These are phyloP conservation scores for Diutina scorzettiae DNA, from an alignment of 1,139 yeast genomes.

Conservation along the genomic window DNA sequence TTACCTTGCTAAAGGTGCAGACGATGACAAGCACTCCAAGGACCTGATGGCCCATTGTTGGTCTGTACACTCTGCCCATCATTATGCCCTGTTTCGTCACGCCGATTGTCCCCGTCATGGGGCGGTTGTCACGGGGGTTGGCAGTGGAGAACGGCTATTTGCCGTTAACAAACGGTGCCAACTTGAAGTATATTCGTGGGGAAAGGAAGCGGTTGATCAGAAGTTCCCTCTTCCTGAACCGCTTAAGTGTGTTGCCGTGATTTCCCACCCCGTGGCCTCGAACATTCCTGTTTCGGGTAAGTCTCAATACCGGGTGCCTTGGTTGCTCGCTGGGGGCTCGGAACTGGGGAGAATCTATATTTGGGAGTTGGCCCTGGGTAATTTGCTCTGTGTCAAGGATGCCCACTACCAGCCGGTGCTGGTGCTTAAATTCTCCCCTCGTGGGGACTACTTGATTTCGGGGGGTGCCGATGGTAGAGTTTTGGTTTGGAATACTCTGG, in stretches of 20 bases:
- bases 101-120: constrained; percentile 40
- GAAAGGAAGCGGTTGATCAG: constrained; percentile 76
- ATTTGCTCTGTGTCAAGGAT: constrained; percentile 58
- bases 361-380: constrained; percentile 83
- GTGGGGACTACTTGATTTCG: constrained; percentile 60
- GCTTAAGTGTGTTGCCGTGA: constrained; percentile 43
- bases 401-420: constrained; percentile 78
- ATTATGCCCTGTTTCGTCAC: constrained; percentile 40
- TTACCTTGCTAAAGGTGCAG: constrained; percentile 40
- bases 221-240: constrained; percentile 79
- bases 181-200: constrained; percentile 60
- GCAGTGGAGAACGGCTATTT: constrained; percentile 36
- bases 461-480: constrained; percentile 80
- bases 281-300: constrained; percentile 7
- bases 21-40: constrained; percentile 33
- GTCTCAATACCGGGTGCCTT: constrained; percentile 39
- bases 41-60: constrained; percentile 38
- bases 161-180: constrained; percentile 63
- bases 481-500: constrained; percentile 60
- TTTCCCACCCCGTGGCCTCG: constrained; percentile 21
- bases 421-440: constrained; percentile 42
- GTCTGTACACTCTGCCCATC: constrained; percentile 40
- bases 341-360: constrained; percentile 61
- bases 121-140: constrained; percentile 31
- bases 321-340: constrained; percentile 66